These are phyloP conservation scores for Pittosporum tobira DNA, from an alignment of 129 eudicot species.

Conservation along the genomic window DNA sequence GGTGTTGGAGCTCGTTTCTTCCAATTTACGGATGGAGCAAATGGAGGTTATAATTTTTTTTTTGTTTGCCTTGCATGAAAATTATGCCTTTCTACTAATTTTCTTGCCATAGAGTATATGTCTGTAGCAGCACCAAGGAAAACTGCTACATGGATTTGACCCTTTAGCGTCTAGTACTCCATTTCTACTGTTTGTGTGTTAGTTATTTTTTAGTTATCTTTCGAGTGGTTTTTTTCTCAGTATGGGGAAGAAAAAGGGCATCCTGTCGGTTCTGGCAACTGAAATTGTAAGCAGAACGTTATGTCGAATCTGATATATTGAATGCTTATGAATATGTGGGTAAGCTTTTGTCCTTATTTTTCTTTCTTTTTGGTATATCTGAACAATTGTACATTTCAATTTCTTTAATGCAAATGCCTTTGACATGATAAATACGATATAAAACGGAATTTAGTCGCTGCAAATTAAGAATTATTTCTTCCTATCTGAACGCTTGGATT, in stretches of 20 bases:
- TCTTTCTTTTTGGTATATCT: too few species aligned
- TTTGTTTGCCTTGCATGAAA: conserved; percentile 48
- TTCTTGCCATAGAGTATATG: conserved; percentile 24
- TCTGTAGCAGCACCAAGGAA: conserved; percentile 19
- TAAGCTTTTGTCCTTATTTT: not conserved
- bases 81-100: conserved; percentile 7
- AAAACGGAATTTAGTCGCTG: not conserved
- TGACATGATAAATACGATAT: not conserved
- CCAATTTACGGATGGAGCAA: conserved; percentile 22
- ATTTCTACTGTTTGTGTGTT: conserved; percentile 11
- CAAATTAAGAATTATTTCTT: not conserved
- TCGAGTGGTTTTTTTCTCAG: not conserved
- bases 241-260: not conserved
- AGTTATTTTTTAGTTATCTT: conserved; percentile 8
- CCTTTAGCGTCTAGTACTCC: not conserved
- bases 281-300: not conserved
- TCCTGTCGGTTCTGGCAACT: not conserved
- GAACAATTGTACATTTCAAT: not conserved
- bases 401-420: not conserved
- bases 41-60: conserved; percentile 53
- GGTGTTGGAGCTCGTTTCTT: conserved; percentile 44
- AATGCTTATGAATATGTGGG: conserved; percentile 8
- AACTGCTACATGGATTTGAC: conserved; percentile 15
- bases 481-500: not conserved
- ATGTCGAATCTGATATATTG: conserved; percentile 4